phyloP scores from a whole-genome alignment of 108 stramenopile species.

The Skeletonema marinoi region DNA sequence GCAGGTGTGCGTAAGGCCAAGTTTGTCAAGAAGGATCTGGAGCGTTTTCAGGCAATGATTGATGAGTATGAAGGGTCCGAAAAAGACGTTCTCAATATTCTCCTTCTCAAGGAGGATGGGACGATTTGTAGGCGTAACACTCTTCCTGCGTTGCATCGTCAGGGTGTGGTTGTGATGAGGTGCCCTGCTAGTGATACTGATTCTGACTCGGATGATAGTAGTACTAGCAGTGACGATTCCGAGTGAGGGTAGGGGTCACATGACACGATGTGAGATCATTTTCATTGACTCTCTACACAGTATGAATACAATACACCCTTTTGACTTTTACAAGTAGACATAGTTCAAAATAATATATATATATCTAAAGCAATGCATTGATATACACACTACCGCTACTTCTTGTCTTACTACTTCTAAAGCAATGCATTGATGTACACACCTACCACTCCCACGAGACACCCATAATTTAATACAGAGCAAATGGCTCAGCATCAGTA shows the following conservation, averaged over 20 bases:
- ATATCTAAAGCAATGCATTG: not conserved
- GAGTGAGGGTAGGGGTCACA: not conserved
- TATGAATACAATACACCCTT: not conserved
- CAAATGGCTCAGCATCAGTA: slow-evolving; percentile 91
- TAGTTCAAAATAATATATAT: not conserved
- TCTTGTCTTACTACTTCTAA: too few species aligned
- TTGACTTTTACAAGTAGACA: not conserved
- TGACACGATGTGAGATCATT: not conserved
- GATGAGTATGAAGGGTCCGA: not conserved
- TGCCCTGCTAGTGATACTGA: not conserved
- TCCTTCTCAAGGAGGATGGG: slow-evolving; percentile 11
- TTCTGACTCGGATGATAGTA: not conserved
- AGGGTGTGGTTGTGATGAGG: slow-evolving; percentile 18
- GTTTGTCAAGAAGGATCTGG: slow-evolving; percentile 24
- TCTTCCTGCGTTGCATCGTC: not conserved
- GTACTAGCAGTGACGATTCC: not conserved
- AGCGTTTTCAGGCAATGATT: slow-evolving; percentile 15
- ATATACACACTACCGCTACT: not conserved
- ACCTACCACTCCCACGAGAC: too few species aligned
- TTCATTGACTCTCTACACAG: not conserved
- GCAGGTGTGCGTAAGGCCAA: slow-evolving; percentile 23
- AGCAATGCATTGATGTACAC: too few species aligned
- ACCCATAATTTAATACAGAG: slow-evolving; percentile 57
- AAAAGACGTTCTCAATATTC: not conserved
- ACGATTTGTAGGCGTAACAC: slow-evolving; percentile 17